Base-by-base conservation (phyloP, 768 basidiomycete genomes). In the Hortiboletus campestris region DNA sequence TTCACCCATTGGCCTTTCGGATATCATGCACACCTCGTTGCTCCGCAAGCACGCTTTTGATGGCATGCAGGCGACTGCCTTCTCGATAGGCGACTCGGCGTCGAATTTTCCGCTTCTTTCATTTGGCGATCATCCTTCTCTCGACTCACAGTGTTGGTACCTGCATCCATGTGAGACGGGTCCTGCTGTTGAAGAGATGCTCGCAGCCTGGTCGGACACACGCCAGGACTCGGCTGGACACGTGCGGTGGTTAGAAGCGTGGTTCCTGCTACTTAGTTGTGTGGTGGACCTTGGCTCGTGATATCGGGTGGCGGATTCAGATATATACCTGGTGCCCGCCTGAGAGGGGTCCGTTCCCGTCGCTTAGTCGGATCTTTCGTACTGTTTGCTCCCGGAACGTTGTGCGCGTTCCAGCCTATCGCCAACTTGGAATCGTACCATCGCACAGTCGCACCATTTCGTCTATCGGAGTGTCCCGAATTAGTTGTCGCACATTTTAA, bases 91-190 rank as follows among this genome's bases (percentile, higher is more conserved):
- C 22, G 69, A 74, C 10, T 76, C 79, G 2, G 71, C 68, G 13
- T 76, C 82, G 2, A 69, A 82, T 6, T 88, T 93, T 63, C 90
- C 94, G 11, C 69, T 94, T 20, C 72, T 96, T 11, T 90, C 92
- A 13, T 91, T 92, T 63, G 89, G 89, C 10, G 94, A 96, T 54
- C 94, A 95, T 63, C 94, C 92, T 0, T 83, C 79, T 6, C 76
- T 89, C 31, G 86, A 84, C 20, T 82, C 75, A 3, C 85, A 86
- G 10, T 85, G 83, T 52, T 96, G 91, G 91, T 91, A 86, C 64
- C 75, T 96, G 38, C 94, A 96, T 67, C 94, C 94, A 11, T 96
- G 94, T 67, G 85, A 90, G 68, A 89, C 86, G 4, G 78, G 78
- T 11, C 71, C 70, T 34, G 82, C 84, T 1, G 82, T 96, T 2